A percentile compares a stretch with the other conserved stretches of the same genome.
Conservation (phyloP, 164 flowering plant species). For the Liriodendron chinense region DNA sequence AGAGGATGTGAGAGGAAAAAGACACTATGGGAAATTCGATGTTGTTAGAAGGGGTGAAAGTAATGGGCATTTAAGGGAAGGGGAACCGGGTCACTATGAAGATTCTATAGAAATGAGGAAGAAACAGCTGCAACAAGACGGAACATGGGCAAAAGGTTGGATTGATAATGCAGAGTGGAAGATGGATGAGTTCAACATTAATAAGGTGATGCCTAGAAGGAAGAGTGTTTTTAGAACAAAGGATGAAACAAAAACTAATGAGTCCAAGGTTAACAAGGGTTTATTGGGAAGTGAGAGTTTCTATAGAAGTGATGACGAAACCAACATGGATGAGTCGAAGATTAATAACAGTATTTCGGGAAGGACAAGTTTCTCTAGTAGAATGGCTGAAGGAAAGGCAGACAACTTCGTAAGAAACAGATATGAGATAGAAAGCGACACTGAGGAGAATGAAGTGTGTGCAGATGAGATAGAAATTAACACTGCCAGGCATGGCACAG, state of each 20-base stretch:
- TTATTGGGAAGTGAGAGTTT: neutral
- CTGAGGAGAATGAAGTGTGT: neutral
- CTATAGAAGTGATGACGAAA: conserved; percentile 1
- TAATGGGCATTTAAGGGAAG: conserved; percentile 2
- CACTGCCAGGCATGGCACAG: neutral
- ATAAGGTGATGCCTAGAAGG: neutral
- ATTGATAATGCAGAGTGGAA: conserved; percentile 2
- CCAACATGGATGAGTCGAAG: neutral
- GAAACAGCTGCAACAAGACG: conserved; percentile 9
- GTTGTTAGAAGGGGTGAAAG: conserved; percentile 7
- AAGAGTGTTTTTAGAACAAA: conserved; percentile 1
- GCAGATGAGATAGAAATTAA: neutral
- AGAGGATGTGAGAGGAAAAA: neutral
- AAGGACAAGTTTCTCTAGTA: neutral
- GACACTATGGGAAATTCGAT: neutral
- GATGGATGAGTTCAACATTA: neutral
- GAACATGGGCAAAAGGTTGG: neutral
- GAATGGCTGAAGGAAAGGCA: neutral
- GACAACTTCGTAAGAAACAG: neutral
- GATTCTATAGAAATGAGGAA: conserved; percentile 2
- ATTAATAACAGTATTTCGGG: neutral
- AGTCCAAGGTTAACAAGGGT: neutral
- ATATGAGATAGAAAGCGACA: neutral
- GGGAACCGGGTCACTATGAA: neutral
- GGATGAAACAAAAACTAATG: neutral